phyloP scores from a whole-genome alignment of 1,284 basidiomycete genomes.

The Chalciporus piperatoides region DNA sequence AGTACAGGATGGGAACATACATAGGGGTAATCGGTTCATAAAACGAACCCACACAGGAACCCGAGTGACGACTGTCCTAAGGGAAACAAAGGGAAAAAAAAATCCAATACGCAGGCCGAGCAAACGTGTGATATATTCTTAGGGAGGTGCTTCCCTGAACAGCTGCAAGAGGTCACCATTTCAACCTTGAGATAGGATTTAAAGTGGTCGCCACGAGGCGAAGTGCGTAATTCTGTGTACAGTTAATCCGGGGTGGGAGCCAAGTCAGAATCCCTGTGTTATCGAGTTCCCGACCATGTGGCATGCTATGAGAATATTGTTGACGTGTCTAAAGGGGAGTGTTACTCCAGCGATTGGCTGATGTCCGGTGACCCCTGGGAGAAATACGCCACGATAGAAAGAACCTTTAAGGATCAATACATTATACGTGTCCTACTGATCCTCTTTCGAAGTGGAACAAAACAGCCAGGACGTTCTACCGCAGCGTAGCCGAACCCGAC shows the following conservation, averaged over 20 bases:
- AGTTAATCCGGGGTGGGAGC: slow-evolving; percentile 7
- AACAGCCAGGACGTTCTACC: not conserved
- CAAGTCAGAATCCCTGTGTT: too few species aligned
- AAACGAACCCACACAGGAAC: not conserved
- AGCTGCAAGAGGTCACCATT: not conserved
- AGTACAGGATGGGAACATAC: not conserved
- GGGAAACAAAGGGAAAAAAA: not conserved
- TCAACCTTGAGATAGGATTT: slow-evolving; percentile 16
- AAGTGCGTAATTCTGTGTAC: not conserved
- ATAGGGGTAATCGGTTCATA: not conserved
- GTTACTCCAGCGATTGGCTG: not conserved
- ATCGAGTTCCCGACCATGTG: too few species aligned
- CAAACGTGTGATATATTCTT: not conserved
- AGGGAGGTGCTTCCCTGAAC: not conserved
- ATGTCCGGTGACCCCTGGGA: not conserved
- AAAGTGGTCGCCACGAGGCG: slow-evolving; percentile 1
- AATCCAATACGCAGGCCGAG: not conserved
- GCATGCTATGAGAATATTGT: too few species aligned
- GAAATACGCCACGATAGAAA: slow-evolving; percentile 2
- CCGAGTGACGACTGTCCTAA: not conserved
- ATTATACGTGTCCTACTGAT: not conserved
- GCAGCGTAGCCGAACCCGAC: too few species aligned
- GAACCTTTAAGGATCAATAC: not conserved
- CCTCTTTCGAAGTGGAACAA: not conserved
- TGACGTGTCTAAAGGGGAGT: not conserved